These are phyloP conservation scores for Neolentinus lepideus DNA, from an alignment of 1,284 basidiomycete genomes.

Conservation along the genomic window DNA sequence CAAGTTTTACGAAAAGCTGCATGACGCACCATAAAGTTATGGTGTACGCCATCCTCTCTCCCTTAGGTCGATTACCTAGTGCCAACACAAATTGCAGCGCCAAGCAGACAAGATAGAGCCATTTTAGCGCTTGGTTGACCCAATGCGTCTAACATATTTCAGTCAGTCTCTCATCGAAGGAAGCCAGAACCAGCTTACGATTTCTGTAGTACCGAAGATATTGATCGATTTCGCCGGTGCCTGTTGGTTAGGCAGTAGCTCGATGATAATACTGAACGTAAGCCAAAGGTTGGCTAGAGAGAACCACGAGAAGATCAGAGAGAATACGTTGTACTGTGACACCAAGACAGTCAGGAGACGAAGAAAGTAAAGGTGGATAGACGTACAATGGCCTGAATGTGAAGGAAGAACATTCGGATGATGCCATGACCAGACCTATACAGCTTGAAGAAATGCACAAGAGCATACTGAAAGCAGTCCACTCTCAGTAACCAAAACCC, in stretches of 20 bases:
- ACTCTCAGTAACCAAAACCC: background rate
- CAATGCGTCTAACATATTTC: slow-evolving; percentile 69
- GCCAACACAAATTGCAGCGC: slow-evolving; percentile 89
- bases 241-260: slow-evolving; percentile 64
- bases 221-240: slow-evolving; percentile 22
- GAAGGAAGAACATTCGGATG: slow-evolving; percentile 92
- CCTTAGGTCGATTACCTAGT: slow-evolving; percentile 93
- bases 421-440: slow-evolving; percentile 82
- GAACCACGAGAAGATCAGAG: slow-evolving; percentile 86
- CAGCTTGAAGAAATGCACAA: slow-evolving; percentile 92
- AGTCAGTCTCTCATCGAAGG: background rate
- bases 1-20: background rate
- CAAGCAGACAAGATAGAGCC: slow-evolving; percentile 85
- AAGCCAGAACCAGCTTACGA: slow-evolving; percentile 19
- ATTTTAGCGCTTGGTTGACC: slow-evolving; percentile 80
- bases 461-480: slow-evolving; percentile 54
- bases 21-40: slow-evolving; percentile 66
- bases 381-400: slow-evolving; percentile 83
- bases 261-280: slow-evolving; percentile 94
- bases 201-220: slow-evolving; percentile 29
- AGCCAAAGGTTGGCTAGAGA: slow-evolving; percentile 92
- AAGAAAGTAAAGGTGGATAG: background rate
- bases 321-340: slow-evolving; percentile 68
- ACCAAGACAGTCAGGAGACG: background rate
- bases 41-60: slow-evolving; percentile 80